Base-by-base conservation (phyloP, 1,284 basidiomycete species). In the Fomitopsis schrenkii region DNA sequence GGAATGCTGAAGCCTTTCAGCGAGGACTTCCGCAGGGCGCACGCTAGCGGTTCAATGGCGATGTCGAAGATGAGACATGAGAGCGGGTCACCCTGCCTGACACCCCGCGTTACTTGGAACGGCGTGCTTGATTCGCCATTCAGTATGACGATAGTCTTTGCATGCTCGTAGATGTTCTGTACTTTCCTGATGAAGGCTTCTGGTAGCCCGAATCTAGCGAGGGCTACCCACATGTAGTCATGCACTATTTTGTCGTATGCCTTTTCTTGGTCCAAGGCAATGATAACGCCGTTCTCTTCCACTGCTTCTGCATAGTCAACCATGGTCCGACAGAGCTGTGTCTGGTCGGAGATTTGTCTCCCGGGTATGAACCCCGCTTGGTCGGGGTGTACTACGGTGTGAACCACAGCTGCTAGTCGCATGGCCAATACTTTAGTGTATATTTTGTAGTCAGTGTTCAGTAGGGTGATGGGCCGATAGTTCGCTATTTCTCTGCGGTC, bases 31-130 rank as follows among this genome's bases (percentile, higher is more conserved):
- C 76, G n/a, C 0, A 78, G 59, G 41, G 62, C 74, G 1, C 77
- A 76, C 30, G 72, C 22, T 22, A 22, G 22, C 22, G 22, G 22
- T 22, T 22, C 22, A 2, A 22, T 22, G 22, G 22, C 22, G 10
- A 36, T 36, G 35, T 79, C 62, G 22, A 77, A 80, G 0, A 80
- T 69, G 0, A 80, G 67, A 63, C 77, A 80, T 0, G 77, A 80
- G 3, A 66, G 59, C 0, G 74, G 74, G 64, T 76, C 74, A 0
- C 74, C 75, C 60, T 76, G 74, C 0, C 75, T 42, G 0, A 75
- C 72, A 0, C 74, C 74, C 48, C 72, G 28, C 0, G 53, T 62
- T 0, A 75, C 60, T 19, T 28, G 38, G 57, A 64, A 74, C 0
- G 61, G 55, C 14, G 2, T 33, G 57, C 71, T 71, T 3, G 60